phyloP scores from a whole-genome alignment of 495 filamentous ascomycete genomes.

The Neurospora sp. region DNA sequence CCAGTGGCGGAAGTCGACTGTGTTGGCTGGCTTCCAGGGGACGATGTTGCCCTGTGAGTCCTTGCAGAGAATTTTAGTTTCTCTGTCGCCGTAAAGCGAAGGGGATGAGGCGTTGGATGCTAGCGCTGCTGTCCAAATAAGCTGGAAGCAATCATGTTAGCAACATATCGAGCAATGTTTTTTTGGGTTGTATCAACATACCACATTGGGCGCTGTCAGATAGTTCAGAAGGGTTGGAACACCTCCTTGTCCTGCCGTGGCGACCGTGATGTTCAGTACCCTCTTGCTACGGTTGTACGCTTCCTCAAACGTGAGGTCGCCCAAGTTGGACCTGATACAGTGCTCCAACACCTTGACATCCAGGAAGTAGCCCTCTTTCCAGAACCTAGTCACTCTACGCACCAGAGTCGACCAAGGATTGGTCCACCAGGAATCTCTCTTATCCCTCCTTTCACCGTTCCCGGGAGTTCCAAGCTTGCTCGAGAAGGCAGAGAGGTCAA shows the following conservation, averaged over 20 bases:
- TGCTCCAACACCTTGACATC: constrained; percentile 76
- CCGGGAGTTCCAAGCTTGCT: constrained; percentile 18
- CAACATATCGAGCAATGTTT: not conserved
- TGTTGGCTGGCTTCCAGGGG: constrained; percentile 64
- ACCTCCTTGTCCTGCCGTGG: constrained; percentile 59
- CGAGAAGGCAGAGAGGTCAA: constrained; percentile 76
- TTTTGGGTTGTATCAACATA: constrained; percentile 33
- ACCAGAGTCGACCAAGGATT: constrained; percentile 44
- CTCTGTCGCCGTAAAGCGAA: constrained; percentile 46
- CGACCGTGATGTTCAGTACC: constrained; percentile 87
- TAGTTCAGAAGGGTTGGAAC: constrained; percentile 85
- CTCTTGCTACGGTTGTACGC: constrained; percentile 78
- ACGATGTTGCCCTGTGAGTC: constrained; percentile 65
- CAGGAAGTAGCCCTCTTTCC: constrained; percentile 69
- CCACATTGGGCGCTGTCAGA: constrained; percentile 87
- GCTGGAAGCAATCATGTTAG: constrained; percentile 23
- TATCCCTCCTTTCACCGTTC: constrained; percentile 3
- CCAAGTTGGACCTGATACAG: constrained; percentile 76
- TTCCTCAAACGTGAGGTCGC: constrained; percentile 89
- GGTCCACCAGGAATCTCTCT: constrained; percentile 20
- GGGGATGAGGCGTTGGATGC: constrained; percentile 78
- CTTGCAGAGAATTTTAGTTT: constrained; percentile 72
- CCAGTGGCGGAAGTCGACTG: constrained; percentile 58
- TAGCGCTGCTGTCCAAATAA: constrained; percentile 89
- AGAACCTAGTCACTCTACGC: constrained; percentile 54